Conservation (phyloP, 805 yeast genomes). For the Starmera caribaea region DNA sequence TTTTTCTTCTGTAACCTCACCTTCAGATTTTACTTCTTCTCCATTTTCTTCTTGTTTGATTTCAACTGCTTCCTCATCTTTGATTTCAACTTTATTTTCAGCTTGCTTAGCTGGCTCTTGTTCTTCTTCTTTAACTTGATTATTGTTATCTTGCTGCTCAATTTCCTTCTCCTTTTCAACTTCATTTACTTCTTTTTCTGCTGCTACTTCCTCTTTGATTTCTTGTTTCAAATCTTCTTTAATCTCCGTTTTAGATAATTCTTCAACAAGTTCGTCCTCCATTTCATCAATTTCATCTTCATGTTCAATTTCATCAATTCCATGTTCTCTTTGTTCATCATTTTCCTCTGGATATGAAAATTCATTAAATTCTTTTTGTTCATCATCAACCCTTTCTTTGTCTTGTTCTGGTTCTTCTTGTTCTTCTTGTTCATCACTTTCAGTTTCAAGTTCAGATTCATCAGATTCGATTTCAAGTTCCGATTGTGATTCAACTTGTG, state of each 20-base stretch:
- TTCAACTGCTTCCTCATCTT: neutral
- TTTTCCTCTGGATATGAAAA: neutral
- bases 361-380: neutral
- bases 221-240: neutral
- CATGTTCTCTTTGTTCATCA: conserved; percentile 1
- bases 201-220: neutral
- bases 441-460: neutral
- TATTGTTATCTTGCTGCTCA: neutral
- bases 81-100: neutral
- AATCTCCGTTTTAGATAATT: neutral
- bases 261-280: conserved; percentile 1
- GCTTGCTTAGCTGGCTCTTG: too few species aligned
- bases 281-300: neutral
- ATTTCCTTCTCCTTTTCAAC: conserved; percentile 1
- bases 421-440: neutral
- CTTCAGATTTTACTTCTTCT: neutral
- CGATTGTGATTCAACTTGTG: neutral
- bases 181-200: neutral
- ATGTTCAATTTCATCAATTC: neutral
- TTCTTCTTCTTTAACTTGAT: neutral
- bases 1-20: neutral
- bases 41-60: neutral
- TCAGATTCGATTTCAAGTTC: conserved; percentile 1
- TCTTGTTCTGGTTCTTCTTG: neutral
- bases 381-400: neutral